A percentile compares a stretch with the other conserved stretches of the same genome.
phyloP scores from a whole-genome alignment of 1,284 basidiomycete species.

The Cryptococcus sp. region DNA sequence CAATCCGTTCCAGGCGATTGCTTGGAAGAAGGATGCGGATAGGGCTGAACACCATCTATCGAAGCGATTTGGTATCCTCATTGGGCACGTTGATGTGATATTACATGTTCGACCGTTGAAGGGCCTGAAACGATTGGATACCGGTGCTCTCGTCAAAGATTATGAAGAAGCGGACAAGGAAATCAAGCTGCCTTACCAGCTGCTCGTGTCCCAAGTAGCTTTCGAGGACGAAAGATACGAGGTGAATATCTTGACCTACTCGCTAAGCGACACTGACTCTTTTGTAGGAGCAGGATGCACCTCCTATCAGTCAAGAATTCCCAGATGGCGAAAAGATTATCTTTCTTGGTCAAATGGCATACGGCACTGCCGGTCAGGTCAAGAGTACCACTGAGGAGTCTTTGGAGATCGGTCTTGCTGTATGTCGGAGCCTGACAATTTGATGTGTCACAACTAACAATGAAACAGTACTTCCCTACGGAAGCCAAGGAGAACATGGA shows the following conservation, averaged over 20 bases:
- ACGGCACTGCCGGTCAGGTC: conserved; percentile 92
- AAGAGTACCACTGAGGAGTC: conserved; percentile 61
- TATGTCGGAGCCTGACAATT: conserved; percentile 33
- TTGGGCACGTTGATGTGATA: conserved; percentile 72
- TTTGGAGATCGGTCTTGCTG: conserved; percentile 74
- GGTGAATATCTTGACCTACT: conserved; percentile 50
- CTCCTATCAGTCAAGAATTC: conserved; percentile 81
- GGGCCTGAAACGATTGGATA: conserved; percentile 81
- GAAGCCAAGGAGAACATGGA: conserved; percentile 73
- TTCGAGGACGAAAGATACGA: conserved; percentile 85
- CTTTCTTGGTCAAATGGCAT: conserved; percentile 88
- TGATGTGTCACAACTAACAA: neutral
- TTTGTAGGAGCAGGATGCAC: conserved; percentile 58
- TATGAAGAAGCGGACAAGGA: conserved; percentile 81
- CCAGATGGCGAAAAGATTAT: conserved; percentile 86
- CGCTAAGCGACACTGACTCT: neutral
- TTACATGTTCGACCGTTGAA: conserved; percentile 81
- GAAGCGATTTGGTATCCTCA: conserved; percentile 81
- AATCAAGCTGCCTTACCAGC: conserved; percentile 77
- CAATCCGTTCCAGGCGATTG: conserved; percentile 57
- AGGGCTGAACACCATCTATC: conserved; percentile 79
- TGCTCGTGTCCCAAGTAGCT: conserved; percentile 68
- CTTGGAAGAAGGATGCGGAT: conserved; percentile 75
- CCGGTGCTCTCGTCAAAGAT: conserved; percentile 88
- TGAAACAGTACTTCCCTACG: conserved; percentile 69